A percentile compares a stretch with the other conserved stretches of the same genome.
These are phyloP conservation scores for Neoboletus subvelutipes DNA, from an alignment of 768 basidiomycete species.

Conservation along the genomic window DNA sequence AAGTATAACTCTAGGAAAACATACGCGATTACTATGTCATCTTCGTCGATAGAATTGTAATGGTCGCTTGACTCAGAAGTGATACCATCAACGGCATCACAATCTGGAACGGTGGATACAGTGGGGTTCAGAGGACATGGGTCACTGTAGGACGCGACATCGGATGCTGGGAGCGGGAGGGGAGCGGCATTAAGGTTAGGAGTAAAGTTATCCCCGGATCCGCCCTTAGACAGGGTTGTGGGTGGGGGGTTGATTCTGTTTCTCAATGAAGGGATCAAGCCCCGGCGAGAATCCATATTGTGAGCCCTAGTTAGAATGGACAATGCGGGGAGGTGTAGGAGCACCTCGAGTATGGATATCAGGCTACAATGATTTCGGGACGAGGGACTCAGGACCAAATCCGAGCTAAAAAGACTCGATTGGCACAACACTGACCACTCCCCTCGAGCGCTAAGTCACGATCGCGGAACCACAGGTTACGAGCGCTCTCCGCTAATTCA, in stretches of 20 bases:
- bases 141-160: neutral
- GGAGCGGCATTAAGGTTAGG: neutral
- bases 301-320: neutral
- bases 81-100: neutral
- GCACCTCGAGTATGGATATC: too few relatives aligned
- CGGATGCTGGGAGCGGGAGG: neutral
- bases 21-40: slow-evolving; percentile 21
- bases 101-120: neutral
- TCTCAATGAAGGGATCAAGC: neutral
- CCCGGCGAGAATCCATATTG: neutral
- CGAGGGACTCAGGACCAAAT: neutral
- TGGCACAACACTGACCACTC: neutral
- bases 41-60: neutral
- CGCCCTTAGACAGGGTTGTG: neutral
- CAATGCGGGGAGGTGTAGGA: neutral
- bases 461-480: neutral
- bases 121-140: neutral
- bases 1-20: neutral
- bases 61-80: neutral
- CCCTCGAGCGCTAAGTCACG: neutral
- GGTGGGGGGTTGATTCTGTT: neutral
- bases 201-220: neutral
- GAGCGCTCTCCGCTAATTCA: neutral
- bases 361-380: neutral
- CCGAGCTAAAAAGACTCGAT: neutral